Percentiles rank a stretch among this genome's conserved stretches.
phyloP scores from a whole-genome alignment of 257 asterid genomes.

The Verbascum thapsus region DNA sequence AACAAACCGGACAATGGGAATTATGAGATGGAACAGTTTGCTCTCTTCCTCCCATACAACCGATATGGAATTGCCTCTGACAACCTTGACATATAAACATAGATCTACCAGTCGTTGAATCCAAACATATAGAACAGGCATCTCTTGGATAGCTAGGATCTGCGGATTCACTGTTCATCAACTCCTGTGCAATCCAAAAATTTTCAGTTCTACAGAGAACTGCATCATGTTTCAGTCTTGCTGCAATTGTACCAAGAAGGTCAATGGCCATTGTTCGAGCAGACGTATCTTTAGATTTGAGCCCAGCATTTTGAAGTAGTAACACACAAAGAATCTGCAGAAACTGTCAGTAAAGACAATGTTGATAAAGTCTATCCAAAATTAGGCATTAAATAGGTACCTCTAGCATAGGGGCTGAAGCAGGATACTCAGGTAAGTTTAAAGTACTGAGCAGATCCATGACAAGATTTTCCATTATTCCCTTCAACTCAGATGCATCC shows the following conservation, averaged over 20 bases:
- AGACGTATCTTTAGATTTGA: slow-evolving; percentile 81
- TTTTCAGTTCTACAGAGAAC: slow-evolving; percentile 65
- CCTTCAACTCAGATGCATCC: slow-evolving; percentile 87
- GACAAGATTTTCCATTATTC: slow-evolving; percentile 92
- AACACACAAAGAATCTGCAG: slow-evolving; percentile 93
- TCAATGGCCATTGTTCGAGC: slow-evolving; percentile 99
- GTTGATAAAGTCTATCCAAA: slow-evolving; percentile 16
- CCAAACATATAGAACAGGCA: slow-evolving; percentile 79
- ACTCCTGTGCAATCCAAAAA: slow-evolving; percentile 80
- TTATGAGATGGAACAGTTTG: slow-evolving; percentile 57
- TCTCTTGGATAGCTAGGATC: slow-evolving; percentile 46
- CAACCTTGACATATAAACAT: slow-evolving; percentile 75
- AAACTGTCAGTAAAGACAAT: slow-evolving; percentile 42
- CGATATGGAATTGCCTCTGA: slow-evolving; percentile 74
- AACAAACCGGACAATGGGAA: slow-evolving; percentile 67
- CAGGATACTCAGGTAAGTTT: slow-evolving; percentile 97
- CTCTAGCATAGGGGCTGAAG: slow-evolving; percentile 91
- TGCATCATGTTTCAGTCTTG: slow-evolving; percentile 93
- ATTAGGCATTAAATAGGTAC: slow-evolving; percentile 43
- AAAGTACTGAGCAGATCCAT: slow-evolving; percentile 85
- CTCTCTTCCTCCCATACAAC: slow-evolving; percentile 77
- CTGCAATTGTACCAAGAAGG: slow-evolving; percentile 96
- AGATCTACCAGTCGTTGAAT: slow-evolving; percentile 53
- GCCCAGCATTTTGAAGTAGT: slow-evolving; percentile 96
- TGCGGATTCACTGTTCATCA: slow-evolving; percentile 45